phyloP scores from a whole-genome alignment of 495 filamentous ascomycete genomes.

The Thermochaetoides thermophila region DNA sequence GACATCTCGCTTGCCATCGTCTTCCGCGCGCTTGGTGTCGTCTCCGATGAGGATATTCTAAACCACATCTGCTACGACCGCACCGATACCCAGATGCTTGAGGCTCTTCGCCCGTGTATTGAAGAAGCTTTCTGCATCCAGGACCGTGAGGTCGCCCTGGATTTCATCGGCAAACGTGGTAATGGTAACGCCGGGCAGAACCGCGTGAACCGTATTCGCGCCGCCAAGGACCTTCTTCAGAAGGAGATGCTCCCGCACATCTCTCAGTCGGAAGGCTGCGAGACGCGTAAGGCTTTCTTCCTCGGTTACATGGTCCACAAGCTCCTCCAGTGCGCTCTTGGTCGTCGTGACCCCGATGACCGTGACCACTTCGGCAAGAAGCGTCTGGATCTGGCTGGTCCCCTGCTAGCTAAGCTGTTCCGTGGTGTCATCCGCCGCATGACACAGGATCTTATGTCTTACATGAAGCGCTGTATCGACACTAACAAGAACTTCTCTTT shows the following conservation, averaged over 20 bases:
- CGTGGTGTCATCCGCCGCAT: constrained; percentile 73
- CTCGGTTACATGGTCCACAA: constrained; percentile 97
- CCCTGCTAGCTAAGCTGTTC: constrained; percentile 86
- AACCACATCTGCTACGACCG: constrained; percentile 95
- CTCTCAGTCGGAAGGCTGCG: constrained; percentile 88
- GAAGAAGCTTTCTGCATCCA: constrained; percentile 94
- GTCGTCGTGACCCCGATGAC: constrained; percentile 84
- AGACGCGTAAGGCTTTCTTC: constrained; percentile 96
- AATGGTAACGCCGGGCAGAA: constrained; percentile 52
- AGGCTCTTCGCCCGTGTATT: constrained; percentile 91
- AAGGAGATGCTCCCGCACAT: constrained; percentile 96
- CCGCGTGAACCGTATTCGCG: constrained; percentile 74
- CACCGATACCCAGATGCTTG: constrained; percentile 90
- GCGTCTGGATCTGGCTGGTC: constrained; percentile 86
- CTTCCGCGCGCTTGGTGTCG: constrained; percentile 87
- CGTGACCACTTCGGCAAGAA: constrained; percentile 99
- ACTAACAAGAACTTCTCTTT: constrained; percentile 75
- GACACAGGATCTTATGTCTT: constrained; percentile 73
- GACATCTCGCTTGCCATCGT: constrained; percentile 90
- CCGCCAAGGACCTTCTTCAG: constrained; percentile 85
- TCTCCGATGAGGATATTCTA: constrained; percentile 94
- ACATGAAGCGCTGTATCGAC: constrained; percentile 85
- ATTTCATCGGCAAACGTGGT: constrained; percentile 84
- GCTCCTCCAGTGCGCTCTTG: constrained; percentile 79
- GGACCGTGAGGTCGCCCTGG: constrained; percentile 85